Base-by-base conservation (phyloP, 805 yeast genomes). In the Wickerhamiella azyma region DNA sequence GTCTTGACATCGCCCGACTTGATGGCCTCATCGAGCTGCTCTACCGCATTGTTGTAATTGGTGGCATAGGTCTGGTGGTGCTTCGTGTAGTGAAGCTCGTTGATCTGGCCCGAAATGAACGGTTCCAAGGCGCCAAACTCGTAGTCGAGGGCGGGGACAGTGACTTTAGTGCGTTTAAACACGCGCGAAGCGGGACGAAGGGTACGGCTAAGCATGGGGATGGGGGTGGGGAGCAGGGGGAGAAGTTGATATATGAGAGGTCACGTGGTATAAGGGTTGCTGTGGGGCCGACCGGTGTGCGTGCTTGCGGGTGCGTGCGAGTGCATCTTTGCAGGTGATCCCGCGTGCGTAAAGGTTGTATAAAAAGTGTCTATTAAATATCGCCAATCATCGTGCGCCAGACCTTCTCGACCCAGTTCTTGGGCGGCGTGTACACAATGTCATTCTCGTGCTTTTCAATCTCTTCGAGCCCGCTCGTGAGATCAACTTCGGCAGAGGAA, bases 1-100 rank as follows among this genome's bases (percentile, higher is more conserved):
- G 79, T 65, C 59, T 74, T 75, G 58, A 74, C 67, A 51, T 80
- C 82, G 51, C 79, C 75, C 46, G 69, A 68, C 35, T 66, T 64
- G 50, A 73, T 59, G 41, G 94, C 86, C 55, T 75, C 82, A 10
- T 74, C 73, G 44, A 77, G 70, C 66, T 84, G 79, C 64, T 82
- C 94, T 54, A 74, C 63, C 19, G 92, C 85, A 21, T 77, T 65
- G 68, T 85, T 86, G 69, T 76, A 83, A 41, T 92, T 88, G 61
- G 74, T 81, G 55, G 85, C 94, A 59, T 85, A 85, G 29, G 95
- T 83, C 67, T 84, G 92, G 64, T 85, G 95, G 66, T 85, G 96
- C 71, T 86, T 86, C 54, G 78, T 72, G 74, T 85, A 82, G 68
- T 85, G 96, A 45, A 61, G 54, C 64, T 82, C 92, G 66, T 84